These are phyloP conservation scores for Trypanosoma scelopori DNA, from an alignment of 208 protist species.

Conservation along the genomic window DNA sequence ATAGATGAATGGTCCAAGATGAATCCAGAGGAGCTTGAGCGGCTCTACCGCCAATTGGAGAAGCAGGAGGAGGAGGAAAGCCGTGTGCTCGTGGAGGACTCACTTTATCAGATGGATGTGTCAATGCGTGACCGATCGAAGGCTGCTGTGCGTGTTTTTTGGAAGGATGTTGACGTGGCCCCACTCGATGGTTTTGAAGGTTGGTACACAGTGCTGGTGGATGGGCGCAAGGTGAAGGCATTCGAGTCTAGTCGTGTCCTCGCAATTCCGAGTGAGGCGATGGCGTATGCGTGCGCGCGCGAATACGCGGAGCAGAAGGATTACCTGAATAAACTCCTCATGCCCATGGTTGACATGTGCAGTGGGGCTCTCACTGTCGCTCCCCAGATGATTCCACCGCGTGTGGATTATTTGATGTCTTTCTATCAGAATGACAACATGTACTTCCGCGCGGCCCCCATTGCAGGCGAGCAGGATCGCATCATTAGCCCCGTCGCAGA, in stretches of 20 bases:
- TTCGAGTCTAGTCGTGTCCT: slow-evolving; percentile 80
- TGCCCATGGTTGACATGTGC: slow-evolving; percentile 90
- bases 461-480: slow-evolving; percentile 75
- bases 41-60: slow-evolving; percentile 58
- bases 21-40: slow-evolving; percentile 70
- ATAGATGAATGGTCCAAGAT: slow-evolving; percentile 74
- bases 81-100: slow-evolving; percentile 79
- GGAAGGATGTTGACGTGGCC: slow-evolving; percentile 83
- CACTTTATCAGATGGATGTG: slow-evolving; percentile 91
- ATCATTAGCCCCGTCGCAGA: slow-evolving; percentile 70
- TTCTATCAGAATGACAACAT: slow-evolving; percentile 93
- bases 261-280: slow-evolving; percentile 79
- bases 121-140: slow-evolving; percentile 66
- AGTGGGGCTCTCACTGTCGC: slow-evolving; percentile 85
- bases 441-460: slow-evolving; percentile 82
- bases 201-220: slow-evolving; percentile 87
- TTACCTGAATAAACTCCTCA: slow-evolving; percentile 87
- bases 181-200: slow-evolving; percentile 51
- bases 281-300: slow-evolving; percentile 82
- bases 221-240: slow-evolving; percentile 84
- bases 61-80: slow-evolving; percentile 69
- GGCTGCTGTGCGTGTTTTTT: slow-evolving; percentile 82
- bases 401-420: slow-evolving; percentile 90
- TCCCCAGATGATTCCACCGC: slow-evolving; percentile 82
- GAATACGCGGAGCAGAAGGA: slow-evolving; percentile 87